A percentile compares a stretch with the other conserved stretches of the same genome.
Conservation (phyloP, 805 yeast genomes). For the Cyberlindnera xylosilytica region DNA sequence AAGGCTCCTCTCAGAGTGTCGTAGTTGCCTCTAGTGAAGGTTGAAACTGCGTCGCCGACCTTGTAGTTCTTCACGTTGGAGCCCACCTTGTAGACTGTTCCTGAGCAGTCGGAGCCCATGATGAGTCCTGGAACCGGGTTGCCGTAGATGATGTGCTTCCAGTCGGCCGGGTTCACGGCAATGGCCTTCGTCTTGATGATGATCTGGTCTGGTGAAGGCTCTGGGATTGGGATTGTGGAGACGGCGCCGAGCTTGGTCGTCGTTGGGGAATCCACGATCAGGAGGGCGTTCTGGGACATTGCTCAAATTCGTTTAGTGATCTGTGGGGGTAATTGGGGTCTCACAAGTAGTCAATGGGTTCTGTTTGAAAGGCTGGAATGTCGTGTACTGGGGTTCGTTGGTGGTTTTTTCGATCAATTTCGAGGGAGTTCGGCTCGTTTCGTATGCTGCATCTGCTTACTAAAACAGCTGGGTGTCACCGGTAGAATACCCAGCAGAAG, state of each 20-base stretch:
- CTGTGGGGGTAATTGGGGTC: no score
- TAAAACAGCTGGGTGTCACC: no score
- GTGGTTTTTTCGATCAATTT: no score
- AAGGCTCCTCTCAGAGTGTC: slow-evolving; percentile 52
- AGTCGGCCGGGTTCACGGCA: slow-evolving; percentile 69
- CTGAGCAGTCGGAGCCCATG: slow-evolving; percentile 60
- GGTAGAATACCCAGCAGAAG: no score
- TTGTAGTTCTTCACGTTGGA: slow-evolving; percentile 36
- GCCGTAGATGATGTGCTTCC: slow-evolving; percentile 50
- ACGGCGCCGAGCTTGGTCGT: slow-evolving; percentile 15
- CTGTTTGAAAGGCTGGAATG: no score
- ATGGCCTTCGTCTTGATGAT: slow-evolving; percentile 49
- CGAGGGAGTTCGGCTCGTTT: no score
- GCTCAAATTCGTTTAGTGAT: no score
- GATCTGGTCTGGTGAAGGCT: slow-evolving; percentile 29
- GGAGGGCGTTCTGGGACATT: slow-evolving; percentile 17
- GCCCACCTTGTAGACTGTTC: slow-evolving; percentile 54
- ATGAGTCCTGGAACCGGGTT: slow-evolving; percentile 45
- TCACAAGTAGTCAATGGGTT: no score
- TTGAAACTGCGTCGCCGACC: slow-evolving; percentile 59
- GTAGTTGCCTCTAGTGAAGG: slow-evolving; percentile 53
- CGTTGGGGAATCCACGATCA: slow-evolving; percentile 10
- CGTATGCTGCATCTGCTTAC: no score
- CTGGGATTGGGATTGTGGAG: slow-evolving; percentile 16
- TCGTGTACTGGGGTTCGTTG: no score